Evolutionary conservation across 2,329 filamentous ascomycete genomes (phyloP).

Genomic region (Trichoderma simmonsii): DNA sequence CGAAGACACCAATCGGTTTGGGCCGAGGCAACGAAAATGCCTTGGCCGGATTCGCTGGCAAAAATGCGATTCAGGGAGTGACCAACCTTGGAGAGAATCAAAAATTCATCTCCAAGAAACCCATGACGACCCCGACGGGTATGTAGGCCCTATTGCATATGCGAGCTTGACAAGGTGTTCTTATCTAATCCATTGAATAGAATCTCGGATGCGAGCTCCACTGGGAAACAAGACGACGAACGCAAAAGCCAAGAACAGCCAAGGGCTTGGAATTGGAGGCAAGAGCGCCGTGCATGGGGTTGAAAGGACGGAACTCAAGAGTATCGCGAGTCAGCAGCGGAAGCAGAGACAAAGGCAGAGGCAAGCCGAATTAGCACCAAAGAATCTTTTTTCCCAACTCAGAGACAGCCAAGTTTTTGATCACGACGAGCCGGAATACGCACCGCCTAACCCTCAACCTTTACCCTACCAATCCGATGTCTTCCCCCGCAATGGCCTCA

Average conservation of each 20-base stretch:
- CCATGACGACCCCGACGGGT: constrained; percentile 79
- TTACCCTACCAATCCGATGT: constrained; percentile 67
- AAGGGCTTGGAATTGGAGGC: constrained; percentile 64
- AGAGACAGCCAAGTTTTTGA: constrained; percentile 44
- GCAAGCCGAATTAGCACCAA: constrained; percentile 47
- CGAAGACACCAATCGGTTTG: constrained; percentile 79
- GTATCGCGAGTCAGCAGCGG: constrained; percentile 57
- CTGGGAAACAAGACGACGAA: constrained; percentile 96
- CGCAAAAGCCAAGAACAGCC: constrained; percentile 70
- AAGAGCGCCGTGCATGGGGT: constrained; percentile 57
- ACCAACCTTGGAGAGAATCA: constrained; percentile 53
- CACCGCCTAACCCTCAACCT: constrained; percentile 69
- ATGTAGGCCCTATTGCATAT: constrained; percentile 28
- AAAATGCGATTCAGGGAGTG: constrained; percentile 47
- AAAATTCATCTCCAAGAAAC: constrained; percentile 49
- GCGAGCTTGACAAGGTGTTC: constrained; percentile 8
- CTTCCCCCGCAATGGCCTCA: constrained; percentile 56
- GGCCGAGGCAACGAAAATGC: constrained; percentile 83
- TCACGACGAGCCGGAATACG: constrained; percentile 83
- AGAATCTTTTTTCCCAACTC: constrained; percentile 62
- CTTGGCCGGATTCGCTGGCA: constrained; percentile 36
- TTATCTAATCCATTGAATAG: constrained; percentile 21
- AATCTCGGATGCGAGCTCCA: constrained; percentile 65
- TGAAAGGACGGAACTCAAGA: constrained; percentile 61
- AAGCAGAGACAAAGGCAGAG: constrained; percentile 58